Conservation (phyloP, 1,284 basidiomycete species). For the Cryptococcus sp. region DNA sequence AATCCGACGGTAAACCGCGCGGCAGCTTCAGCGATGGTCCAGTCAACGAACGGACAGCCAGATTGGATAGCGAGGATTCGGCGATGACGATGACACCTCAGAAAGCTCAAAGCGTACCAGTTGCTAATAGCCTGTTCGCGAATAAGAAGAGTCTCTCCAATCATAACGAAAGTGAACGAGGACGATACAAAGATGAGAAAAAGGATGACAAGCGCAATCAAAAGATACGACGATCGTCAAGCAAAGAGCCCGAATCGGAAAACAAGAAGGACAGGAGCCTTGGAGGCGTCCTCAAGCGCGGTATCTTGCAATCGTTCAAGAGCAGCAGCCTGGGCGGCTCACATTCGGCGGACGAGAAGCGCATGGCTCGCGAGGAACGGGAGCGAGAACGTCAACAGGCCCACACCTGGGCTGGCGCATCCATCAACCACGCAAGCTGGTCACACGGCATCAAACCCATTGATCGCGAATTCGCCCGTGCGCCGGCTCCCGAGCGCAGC, state of each 20-base stretch:
- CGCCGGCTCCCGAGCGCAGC: neutral
- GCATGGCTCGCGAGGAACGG: constrained; percentile 34
- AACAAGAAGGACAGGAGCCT: constrained; percentile 33
- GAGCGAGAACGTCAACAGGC: constrained; percentile 39
- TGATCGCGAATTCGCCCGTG: neutral
- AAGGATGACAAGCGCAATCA: constrained; percentile 17
- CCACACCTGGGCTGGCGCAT: constrained; percentile 37
- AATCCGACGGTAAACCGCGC: neutral
- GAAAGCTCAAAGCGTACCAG: constrained; percentile 9
- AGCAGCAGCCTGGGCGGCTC: constrained; percentile 22
- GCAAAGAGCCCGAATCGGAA: constrained; percentile 19
- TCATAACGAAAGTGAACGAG: constrained; percentile 6
- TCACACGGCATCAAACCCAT: neutral
- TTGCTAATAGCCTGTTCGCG: neutral
- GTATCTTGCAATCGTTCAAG: constrained; percentile 38
- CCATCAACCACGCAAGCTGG: neutral
- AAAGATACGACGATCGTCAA: constrained; percentile 7
- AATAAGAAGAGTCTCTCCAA: neutral
- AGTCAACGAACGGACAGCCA: neutral
- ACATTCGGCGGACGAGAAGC: constrained; percentile 40
- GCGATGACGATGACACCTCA: constrained; percentile 15
- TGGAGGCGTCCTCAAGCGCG: constrained; percentile 42
- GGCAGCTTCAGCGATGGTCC: constrained; percentile 2
- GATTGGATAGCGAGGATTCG: constrained; percentile 20
- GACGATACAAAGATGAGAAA: constrained; percentile 20